Conservation (phyloP, 441 rosid species). For the Lepidium campestre region DNA sequence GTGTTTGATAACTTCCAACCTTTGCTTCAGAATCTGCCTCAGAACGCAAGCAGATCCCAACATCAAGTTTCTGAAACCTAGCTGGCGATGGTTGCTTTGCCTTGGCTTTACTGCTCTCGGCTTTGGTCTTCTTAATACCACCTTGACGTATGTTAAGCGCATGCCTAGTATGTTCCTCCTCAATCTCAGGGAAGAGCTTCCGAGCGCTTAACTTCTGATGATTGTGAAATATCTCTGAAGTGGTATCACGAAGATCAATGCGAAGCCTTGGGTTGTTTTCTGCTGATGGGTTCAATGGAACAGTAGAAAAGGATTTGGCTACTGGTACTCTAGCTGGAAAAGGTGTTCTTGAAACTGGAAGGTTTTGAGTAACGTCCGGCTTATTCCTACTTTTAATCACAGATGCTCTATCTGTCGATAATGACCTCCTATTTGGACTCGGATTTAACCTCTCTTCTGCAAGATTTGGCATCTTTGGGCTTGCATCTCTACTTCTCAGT, state of each 20-base stretch:
- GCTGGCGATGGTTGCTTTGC: slow-evolving; percentile 55
- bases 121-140: slow-evolving; percentile 60
- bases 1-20: slow-evolving; percentile 34
- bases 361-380: slow-evolving; percentile 51
- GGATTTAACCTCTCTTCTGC: slow-evolving; percentile 49
- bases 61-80: slow-evolving; percentile 50
- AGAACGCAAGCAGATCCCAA: slow-evolving; percentile 39
- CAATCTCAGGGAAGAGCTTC: slow-evolving; percentile 53
- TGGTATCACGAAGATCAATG: slow-evolving; percentile 27
- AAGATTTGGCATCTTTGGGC: slow-evolving; percentile 38
- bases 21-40: slow-evolving; percentile 37
- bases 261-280: slow-evolving; percentile 34
- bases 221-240: slow-evolving; percentile 40
- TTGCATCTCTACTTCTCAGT: slow-evolving; percentile 51
- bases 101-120: slow-evolving; percentile 55
- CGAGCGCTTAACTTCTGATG: slow-evolving; percentile 50
- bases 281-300: slow-evolving; percentile 37
- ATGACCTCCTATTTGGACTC: slow-evolving; percentile 66
- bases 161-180: slow-evolving; percentile 77
- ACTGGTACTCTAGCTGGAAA: slow-evolving; percentile 82
- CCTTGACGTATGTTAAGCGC: slow-evolving; percentile 78
- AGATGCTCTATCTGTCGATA: slow-evolving; percentile 82
- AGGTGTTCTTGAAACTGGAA: slow-evolving; percentile 54
- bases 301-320: slow-evolving; percentile 48
- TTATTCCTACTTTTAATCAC: slow-evolving; percentile 49